A percentile compares a stretch with the other conserved stretches of the same genome.
These are phyloP conservation scores for Platanthera zijinensis DNA, from an alignment of 106 monocot species.

Conservation along the genomic window DNA sequence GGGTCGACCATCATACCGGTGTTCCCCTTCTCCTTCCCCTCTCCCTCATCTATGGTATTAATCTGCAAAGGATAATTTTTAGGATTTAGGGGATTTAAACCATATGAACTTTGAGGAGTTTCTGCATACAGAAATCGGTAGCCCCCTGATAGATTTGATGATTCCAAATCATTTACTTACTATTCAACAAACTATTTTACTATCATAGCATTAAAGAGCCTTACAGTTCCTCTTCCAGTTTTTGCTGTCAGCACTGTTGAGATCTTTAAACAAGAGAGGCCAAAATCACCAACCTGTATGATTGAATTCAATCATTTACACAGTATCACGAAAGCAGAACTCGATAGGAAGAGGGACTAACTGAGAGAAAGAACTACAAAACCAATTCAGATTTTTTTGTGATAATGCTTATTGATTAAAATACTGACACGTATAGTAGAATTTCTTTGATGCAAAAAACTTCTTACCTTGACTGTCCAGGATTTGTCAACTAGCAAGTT, in stretches of 20 bases:
- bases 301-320: neutral
- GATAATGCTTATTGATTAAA: neutral
- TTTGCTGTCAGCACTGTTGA: conserved; percentile 23
- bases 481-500: conserved; percentile 35
- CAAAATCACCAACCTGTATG: conserved; percentile 38
- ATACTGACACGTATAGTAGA: neutral
- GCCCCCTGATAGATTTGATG: neutral
- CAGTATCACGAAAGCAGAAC: neutral
- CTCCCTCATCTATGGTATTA: no score
- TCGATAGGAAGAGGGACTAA: neutral
- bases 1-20: no score
- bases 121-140: no score
- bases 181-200: neutral
- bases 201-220: neutral
- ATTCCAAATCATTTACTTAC: neutral
- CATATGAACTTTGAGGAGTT: conserved; percentile 2
- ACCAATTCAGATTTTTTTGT: neutral
- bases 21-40: no score
- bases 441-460: neutral
- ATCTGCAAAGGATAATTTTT: neutral
- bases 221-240: conserved; percentile 37
- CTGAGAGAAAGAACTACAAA: neutral
- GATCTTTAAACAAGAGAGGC: conserved; percentile 29
- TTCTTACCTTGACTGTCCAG: conserved; percentile 34
- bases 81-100: neutral